Base-by-base conservation (phyloP, 805 yeast species). In the Starmera caribaea region DNA sequence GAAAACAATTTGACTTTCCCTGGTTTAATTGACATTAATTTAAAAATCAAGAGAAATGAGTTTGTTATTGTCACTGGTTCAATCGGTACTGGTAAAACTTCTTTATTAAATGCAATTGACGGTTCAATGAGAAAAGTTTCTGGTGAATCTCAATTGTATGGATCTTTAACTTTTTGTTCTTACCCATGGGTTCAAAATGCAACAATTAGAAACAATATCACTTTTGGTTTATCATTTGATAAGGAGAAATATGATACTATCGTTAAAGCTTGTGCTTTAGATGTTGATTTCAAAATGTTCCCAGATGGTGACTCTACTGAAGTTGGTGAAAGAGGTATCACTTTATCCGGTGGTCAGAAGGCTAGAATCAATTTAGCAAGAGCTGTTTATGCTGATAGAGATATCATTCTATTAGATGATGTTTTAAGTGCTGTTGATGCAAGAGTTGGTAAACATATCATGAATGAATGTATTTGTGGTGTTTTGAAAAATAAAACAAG, bases 341-440 rank as follows among this genome's bases (percentile, higher is more conserved):
- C 92, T 0, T 61, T 85, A 33, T 81, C 90, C n/a, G 95, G 95
- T 41, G 95, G 95, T 38, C 95, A 85, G 57, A 85, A 85, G 63
- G 90, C 94, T 0, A 72, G 95, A 57, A 72, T 85, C 39, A 75
- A 76, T 52, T 62, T 85, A 43, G 95, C 95, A 4, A 70, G 95
- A 54, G 81, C 90, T 2, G 86, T 82, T 3, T 85, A 85, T 52
- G 74, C 79, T 12, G 68, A 76, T 24, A 71, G 72, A 15, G 87
- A 81, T 51, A 78, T 83, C 17, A 69, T 80, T 32, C 58, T 85
- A 38, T 59, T 85, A 38, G 95, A 85, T 54, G 95, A 85, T 55
- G 87, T 84, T 13, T 66, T 85, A 41, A 76, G 85, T 62, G 94
- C 95, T 5, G 94, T 85, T 8, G 95, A 85, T 59, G 87, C 90